Conservation (phyloP, 2,329 filamentous ascomycete genomes). For the Trichoderma atrobrunneum region DNA sequence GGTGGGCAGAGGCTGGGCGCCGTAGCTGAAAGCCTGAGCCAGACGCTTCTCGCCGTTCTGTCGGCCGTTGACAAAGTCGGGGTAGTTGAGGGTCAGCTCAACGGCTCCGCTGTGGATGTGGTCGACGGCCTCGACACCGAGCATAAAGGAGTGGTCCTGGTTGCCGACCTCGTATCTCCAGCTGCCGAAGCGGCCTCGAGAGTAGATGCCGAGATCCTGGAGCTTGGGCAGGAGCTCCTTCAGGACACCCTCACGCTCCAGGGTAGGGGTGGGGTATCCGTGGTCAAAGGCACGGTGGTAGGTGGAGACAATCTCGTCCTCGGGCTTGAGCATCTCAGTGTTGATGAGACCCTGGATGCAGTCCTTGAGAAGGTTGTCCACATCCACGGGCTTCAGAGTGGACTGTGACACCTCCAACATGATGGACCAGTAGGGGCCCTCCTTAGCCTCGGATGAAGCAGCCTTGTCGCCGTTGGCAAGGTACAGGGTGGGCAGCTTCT, state of each 20-base stretch:
- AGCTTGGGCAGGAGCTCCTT: slow-evolving; percentile 91
- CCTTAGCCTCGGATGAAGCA: slow-evolving; percentile 66
- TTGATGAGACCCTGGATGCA: slow-evolving; percentile 96
- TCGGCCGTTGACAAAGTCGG: slow-evolving; percentile 86
- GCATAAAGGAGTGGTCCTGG: slow-evolving; percentile 97
- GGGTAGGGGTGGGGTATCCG: slow-evolving; percentile 91
- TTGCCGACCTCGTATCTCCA: slow-evolving; percentile 98
- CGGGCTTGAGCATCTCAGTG: slow-evolving; percentile 89
- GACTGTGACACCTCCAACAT: slow-evolving; percentile 99
- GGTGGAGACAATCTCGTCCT: slow-evolving; percentile 94
- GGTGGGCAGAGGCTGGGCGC: slow-evolving; percentile 30
- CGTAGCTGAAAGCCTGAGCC: slow-evolving; percentile 45
- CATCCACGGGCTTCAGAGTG: slow-evolving; percentile 87
- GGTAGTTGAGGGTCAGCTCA: slow-evolving; percentile 93
- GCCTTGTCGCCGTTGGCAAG: slow-evolving; percentile 83
- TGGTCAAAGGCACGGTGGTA: slow-evolving; percentile 98
- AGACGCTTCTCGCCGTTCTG: slow-evolving; percentile 53
- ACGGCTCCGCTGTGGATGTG: slow-evolving; percentile 85
- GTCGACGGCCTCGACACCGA: slow-evolving; percentile 90
- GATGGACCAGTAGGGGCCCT: slow-evolving; percentile 98
- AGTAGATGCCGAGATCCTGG: slow-evolving; percentile 87
- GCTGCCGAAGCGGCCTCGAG: slow-evolving; percentile 93
- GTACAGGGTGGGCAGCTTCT: slow-evolving; percentile 83
- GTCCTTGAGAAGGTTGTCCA: slow-evolving; percentile 79
- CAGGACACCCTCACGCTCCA: slow-evolving; percentile 93